phyloP scores from a whole-genome alignment of 1,139 yeast genomes.

The Saccharomyces pastorianus region DNA sequence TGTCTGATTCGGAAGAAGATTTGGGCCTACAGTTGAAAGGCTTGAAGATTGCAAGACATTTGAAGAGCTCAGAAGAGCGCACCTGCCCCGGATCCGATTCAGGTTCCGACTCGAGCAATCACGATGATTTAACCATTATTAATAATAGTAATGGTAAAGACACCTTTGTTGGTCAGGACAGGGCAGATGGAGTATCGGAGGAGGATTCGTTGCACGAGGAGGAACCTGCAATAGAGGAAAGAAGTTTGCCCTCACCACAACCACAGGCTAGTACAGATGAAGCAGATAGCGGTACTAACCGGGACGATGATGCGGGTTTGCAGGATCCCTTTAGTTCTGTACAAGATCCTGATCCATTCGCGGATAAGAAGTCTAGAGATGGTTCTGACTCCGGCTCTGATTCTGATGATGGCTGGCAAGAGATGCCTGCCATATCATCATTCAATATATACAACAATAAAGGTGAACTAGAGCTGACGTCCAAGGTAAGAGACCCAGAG shows the following conservation, averaged over 20 bases:
- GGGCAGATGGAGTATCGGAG: not conserved
- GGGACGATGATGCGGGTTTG: not conserved
- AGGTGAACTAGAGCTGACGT: constrained; percentile 37
- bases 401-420: constrained; percentile 39
- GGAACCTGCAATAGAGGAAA: no score
- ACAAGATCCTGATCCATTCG: not conserved
- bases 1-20: constrained; percentile 21
- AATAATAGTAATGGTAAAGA: not conserved
- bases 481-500: not conserved
- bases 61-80: not conserved
- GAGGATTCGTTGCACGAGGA: not conserved
- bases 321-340: not conserved
- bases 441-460: constrained; percentile 50
- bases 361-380: not conserved
- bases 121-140: not conserved
- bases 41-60: constrained; percentile 15
- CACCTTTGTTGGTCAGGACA: no score
- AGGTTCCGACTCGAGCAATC: not conserved
- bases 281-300: not conserved
- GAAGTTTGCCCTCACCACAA: not conserved
- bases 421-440: constrained; percentile 55
- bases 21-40: constrained; percentile 23
- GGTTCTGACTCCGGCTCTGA: constrained; percentile 16
- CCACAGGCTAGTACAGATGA: not conserved
- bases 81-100: not conserved